A percentile compares a stretch with the other conserved stretches of the same genome.
Conservation (phyloP, 352 stramenopile species). For the Globisporangium yorkense region DNA sequence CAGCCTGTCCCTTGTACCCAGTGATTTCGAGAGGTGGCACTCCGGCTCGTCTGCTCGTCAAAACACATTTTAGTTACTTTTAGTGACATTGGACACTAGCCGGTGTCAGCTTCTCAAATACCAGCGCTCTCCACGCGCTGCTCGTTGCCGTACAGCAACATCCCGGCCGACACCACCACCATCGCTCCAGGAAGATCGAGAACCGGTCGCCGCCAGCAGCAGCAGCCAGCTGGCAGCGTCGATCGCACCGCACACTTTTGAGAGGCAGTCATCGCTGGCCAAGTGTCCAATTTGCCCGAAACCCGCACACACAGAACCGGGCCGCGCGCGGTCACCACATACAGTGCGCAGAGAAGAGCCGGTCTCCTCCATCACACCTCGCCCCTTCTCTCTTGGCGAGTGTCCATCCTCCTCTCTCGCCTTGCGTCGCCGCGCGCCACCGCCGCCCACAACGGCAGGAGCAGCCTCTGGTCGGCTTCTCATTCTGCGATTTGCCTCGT, state of each 20-base stretch:
- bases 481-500: slow-evolving; percentile 4
- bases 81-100: too few relatives aligned
- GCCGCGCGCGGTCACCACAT: not conserved
- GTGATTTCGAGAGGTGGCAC: not conserved
- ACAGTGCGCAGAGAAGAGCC: slow-evolving; percentile 12
- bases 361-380: not conserved
- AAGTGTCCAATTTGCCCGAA: too few relatives aligned
- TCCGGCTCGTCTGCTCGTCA: slow-evolving; percentile 1
- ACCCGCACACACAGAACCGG: not conserved
- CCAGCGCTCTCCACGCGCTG: too few relatives aligned
- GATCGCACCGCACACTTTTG: not conserved
- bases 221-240: too few relatives aligned
- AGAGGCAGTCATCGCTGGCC: not conserved
- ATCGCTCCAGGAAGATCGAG: too few relatives aligned
- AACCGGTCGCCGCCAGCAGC: too few relatives aligned
- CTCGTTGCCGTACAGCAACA: too few relatives aligned
- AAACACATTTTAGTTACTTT: not conserved
- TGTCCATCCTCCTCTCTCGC: slow-evolving; percentile 1
- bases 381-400: not conserved
- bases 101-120: not conserved
- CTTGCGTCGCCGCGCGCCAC: too few relatives aligned
- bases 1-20: not conserved
- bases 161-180: too few relatives aligned
- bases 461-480: not conserved
- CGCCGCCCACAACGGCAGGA: too few relatives aligned